Percentiles rank a stretch among this genome's conserved stretches.
These are phyloP conservation scores for Talaromyces sp. DNA, from an alignment of 2,329 filamentous ascomycete species.

Conservation along the genomic window DNA sequence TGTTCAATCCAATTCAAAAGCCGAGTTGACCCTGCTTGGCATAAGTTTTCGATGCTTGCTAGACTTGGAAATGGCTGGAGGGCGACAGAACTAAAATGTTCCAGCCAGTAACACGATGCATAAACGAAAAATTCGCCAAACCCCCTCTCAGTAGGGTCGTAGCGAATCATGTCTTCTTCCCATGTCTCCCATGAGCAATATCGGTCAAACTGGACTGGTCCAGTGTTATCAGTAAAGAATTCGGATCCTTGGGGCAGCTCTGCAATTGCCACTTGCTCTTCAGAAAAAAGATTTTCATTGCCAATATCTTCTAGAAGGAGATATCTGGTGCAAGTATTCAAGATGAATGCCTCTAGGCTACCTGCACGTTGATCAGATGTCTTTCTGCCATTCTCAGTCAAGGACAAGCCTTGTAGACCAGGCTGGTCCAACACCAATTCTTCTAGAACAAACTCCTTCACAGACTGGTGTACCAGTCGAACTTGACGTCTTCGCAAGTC, in stretches of 20 bases:
- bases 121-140: constrained; percentile 30
- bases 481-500: constrained; percentile 15
- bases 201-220: constrained; percentile 14
- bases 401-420: not conserved
- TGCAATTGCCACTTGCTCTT: constrained; percentile 18
- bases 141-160: constrained; percentile 18
- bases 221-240: constrained; percentile 20
- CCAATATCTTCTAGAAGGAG: constrained; percentile 18
- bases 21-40: constrained; percentile 19
- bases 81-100: constrained; percentile 23
- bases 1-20: constrained; percentile 29
- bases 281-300: constrained; percentile 21
- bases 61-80: constrained; percentile 11
- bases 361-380: not conserved
- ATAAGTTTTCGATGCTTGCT: not conserved
- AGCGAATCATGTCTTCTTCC: constrained; percentile 26
- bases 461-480: constrained; percentile 17
- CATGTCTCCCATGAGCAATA: constrained; percentile 24
- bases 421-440: constrained; percentile 13
- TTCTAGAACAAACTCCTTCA: constrained; percentile 15
- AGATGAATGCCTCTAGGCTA: not conserved
- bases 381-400: not conserved
- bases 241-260: constrained; percentile 19
- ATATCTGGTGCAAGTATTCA: not conserved
- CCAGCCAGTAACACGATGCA: constrained; percentile 31